These are phyloP conservation scores for Solanum appendiculatum DNA, from an alignment of 257 asterid species.

Conservation along the genomic window DNA sequence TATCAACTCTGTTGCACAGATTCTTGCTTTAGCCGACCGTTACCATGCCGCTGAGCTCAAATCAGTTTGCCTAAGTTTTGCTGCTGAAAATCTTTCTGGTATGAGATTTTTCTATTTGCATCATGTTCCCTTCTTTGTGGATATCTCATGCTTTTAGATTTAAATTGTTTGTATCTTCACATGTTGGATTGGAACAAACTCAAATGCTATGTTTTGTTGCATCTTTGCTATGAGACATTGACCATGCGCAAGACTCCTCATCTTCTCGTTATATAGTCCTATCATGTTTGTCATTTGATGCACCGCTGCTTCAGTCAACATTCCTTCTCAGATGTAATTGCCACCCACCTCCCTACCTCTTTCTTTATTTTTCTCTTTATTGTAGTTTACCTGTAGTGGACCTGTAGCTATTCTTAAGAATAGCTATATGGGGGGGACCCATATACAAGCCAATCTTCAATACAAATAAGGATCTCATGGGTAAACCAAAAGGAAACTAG, in stretches of 20 bases:
- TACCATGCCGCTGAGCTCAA: slow-evolving; percentile 70
- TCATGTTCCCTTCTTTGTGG: neutral
- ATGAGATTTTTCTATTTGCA: neutral
- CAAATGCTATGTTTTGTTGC: neutral
- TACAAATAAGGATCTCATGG: neutral
- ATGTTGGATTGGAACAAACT: neutral
- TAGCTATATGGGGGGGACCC: neutral
- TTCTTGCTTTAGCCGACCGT: slow-evolving; percentile 70
- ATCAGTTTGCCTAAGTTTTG: slow-evolving; percentile 88
- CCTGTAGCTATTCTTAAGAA: no score
- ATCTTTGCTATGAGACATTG: neutral
- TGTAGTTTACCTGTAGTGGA: neutral
- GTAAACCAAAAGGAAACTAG: neutral
- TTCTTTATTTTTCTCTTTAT: neutral
- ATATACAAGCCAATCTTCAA: neutral
- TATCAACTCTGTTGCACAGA: slow-evolving; percentile 61
- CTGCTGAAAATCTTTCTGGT: slow-evolving; percentile 96
- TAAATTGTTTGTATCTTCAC: neutral
- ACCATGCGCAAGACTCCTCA: neutral
- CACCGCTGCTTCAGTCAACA: neutral
- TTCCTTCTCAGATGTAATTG: neutral
- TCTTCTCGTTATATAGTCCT: neutral
- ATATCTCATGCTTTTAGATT: neutral
- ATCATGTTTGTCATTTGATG: neutral
- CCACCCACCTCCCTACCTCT: neutral